Base-by-base conservation (phyloP, 1,284 basidiomycete genomes). In the Boletus mariae region DNA sequence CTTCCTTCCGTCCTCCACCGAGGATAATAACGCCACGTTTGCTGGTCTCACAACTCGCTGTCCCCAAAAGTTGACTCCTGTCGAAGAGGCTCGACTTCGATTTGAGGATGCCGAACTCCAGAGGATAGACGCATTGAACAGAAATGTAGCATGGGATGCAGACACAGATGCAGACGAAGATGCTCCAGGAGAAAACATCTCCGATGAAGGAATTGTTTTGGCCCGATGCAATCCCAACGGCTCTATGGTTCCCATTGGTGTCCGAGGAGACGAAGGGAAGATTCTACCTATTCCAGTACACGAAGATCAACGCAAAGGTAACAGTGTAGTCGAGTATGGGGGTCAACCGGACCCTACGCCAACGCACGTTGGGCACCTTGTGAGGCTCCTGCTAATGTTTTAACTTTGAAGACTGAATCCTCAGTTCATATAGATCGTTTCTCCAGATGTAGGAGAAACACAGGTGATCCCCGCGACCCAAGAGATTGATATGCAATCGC, bases 1-100 rank as follows among this genome's bases (percentile, higher is more conserved):
- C 7, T 87, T 82, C 60, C 75, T 91, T n/a, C 88, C 89, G 9
- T 81, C 83, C 1, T 74, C 75, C 23, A 74, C 72, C 3, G 80
- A 84, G 49, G 73, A 85, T 54, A 80, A 85, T 53, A 74, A 83
- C 50, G 78, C 78, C 9, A 69, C 77, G 2, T 85, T 85, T 61
- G 65, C 74, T 6, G 86, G 85, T 28, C 79, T 72, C 7, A 73
- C 76, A 6, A 66, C 69, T 1, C 63, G 70, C 13, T 67, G 63
- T 29, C 65, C 68, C 12, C 73, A 70, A n/a, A 71, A 66, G 47
- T 70, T 82, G 2, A 80, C 79, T 2, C 80, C 83, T 13, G 66
- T 75, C 4, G 76, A 86, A 66, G 84, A 85, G 61, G 78, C 79
- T 6, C 70, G 68, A 5, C 58, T 76, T 32, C 75, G 83, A 32